Evolutionary conservation across 495 filamentous ascomycete genomes (phyloP).

Genomic region (Penicillium longicatenatum): DNA sequence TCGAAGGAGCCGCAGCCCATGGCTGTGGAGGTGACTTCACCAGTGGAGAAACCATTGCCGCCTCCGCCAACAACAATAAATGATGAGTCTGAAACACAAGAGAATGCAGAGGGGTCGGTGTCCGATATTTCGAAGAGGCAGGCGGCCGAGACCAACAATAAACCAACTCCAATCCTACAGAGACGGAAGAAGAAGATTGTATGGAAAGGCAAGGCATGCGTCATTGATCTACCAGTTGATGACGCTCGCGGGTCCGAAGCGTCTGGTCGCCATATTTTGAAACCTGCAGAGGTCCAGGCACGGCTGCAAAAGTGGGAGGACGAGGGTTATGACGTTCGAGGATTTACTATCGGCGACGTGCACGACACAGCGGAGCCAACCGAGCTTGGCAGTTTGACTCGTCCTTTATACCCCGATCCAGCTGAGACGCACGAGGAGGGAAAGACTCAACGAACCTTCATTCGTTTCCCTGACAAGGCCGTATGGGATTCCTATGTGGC

Average conservation of each 20-base stretch:
- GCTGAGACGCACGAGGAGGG: constrained; percentile 59
- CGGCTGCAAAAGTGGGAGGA: constrained; percentile 71
- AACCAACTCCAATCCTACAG: constrained; percentile 27
- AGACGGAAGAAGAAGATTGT: constrained; percentile 44
- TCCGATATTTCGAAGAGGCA: constrained; percentile 17
- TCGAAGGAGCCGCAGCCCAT: constrained; percentile 30
- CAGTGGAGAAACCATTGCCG: constrained; percentile 50
- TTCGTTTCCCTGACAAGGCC: constrained; percentile 73
- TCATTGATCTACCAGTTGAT: constrained; percentile 70
- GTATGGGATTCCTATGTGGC: constrained; percentile 86
- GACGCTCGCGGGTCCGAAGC: constrained; percentile 62
- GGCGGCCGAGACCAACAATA: constrained; percentile 19
- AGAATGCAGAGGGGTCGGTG: not conserved
- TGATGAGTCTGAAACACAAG: constrained; percentile 12
- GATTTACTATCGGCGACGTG: constrained; percentile 63
- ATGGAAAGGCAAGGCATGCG: constrained; percentile 74
- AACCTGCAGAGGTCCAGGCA: constrained; percentile 58
- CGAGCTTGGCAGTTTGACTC: constrained; percentile 60
- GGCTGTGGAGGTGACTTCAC: constrained; percentile 23
- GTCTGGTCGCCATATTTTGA: constrained; percentile 60
- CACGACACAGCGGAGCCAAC: constrained; percentile 34
- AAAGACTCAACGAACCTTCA: constrained; percentile 51
- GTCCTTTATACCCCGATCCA: constrained; percentile 70
- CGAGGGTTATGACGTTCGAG: constrained; percentile 71
- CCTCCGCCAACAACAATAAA: constrained; percentile 40